Conservation (phyloP, 352 stramenopile species). For the Phytopythium sindhum region DNA sequence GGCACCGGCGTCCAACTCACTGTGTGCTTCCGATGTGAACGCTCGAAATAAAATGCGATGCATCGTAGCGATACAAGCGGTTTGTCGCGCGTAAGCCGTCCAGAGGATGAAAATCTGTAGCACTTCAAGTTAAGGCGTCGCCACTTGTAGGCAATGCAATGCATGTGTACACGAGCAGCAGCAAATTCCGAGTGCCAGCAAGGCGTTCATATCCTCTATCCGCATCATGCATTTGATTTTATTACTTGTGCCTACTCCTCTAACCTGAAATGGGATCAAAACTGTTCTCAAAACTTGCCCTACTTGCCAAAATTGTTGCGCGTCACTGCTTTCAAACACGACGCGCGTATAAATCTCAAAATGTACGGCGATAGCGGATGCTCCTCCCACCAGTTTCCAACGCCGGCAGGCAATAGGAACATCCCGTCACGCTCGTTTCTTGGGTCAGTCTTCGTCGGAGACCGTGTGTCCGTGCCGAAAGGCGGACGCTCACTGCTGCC, state of each 20-base stretch:
- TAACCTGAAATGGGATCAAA: too few species aligned
- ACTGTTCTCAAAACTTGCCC: conserved; percentile 1
- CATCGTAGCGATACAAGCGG: too few species aligned
- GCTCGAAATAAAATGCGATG: too few species aligned
- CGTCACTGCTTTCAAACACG: background rate
- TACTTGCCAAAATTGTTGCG: conserved; percentile 3
- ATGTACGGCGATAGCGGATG: background rate
- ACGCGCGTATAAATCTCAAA: background rate
- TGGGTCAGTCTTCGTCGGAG: background rate
- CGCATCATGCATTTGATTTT: background rate
- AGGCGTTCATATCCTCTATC: background rate
- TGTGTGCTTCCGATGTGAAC: too few species aligned
- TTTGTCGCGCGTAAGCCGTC: too few species aligned
- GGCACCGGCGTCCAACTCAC: too few species aligned
- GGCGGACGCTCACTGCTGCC: conserved; percentile 21
- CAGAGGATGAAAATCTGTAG: too few species aligned
- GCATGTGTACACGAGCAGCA: too few species aligned
- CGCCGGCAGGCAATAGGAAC: background rate
- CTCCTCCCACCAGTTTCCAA: background rate
- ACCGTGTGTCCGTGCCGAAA: background rate
- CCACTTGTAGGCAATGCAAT: too few species aligned
- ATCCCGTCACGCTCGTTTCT: background rate
- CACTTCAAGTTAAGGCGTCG: too few species aligned
- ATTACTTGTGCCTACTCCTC: background rate
- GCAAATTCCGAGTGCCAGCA: too few species aligned